Base-by-base conservation (phyloP, 805 yeast genomes). In the Barnettozyma salicaria region DNA sequence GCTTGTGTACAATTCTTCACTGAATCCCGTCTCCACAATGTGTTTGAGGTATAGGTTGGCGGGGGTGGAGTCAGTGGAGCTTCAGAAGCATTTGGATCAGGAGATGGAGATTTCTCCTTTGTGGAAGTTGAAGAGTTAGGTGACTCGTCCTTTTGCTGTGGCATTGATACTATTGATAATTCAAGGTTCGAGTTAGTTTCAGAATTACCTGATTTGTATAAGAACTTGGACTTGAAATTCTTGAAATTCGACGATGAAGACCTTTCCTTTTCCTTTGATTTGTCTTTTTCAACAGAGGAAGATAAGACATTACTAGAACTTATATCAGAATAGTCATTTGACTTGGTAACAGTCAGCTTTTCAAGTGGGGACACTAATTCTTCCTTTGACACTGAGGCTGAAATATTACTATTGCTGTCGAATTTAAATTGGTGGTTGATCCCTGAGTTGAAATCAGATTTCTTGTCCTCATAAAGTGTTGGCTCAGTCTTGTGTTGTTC, bases 361-460 rank as follows among this genome's bases (percentile, higher is more conserved):
- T 50, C 55, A 13, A 45, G 32, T 19, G 53, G 53, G 4, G 54
- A 50, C 7, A 48, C 42, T 1, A 34, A 40, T 9, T 47, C 48
- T 13, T 37, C 32, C 4, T 40, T 34, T 12, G 34, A n/a, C 12
- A 18, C 14, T 8, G 18, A 5, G 5, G 4, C 19, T 9, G n/a
- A 12, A 4, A 16, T 27, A 4, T 33, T 33, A 6, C 31, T n/a
- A 8, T 18, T 13, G 13, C 14, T 23, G 12, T 27, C 32, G 23
- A 37, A 37, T 18, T 27, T 27, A 11, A 37, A 37, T n/a, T 27
- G 27, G 31, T 35, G 36, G 19, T 31, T 31, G 5, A 36, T 9
- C 5, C 27, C 26, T 14, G 33, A 22, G 6, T 22, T 20, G 9
- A 22, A 21, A n/a, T n/a, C n/a, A n/a, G n/a, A n/a, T n/a, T n/a